Evolutionary conservation across 2,329 filamentous ascomycete species (phyloP).

Genomic region (Taxawa tesnikishii): DNA sequence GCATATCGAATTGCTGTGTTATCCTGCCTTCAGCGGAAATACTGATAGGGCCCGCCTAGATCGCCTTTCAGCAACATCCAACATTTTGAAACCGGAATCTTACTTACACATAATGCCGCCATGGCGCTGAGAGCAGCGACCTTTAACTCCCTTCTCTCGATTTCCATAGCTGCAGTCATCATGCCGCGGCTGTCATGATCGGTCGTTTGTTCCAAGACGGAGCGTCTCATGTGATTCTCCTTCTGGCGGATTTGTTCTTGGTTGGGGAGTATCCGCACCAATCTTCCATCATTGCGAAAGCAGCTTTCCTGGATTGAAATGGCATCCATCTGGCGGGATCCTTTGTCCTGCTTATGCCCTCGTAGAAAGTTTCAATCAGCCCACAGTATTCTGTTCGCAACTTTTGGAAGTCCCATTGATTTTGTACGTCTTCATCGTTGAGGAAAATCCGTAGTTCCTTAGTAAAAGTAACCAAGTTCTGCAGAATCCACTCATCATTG

Average conservation of each 20-base stretch:
- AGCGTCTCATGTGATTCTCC: slow-evolving; percentile 79
- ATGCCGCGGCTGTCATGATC: slow-evolving; percentile 63
- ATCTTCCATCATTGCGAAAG: slow-evolving; percentile 94
- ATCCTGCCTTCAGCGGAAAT: slow-evolving; percentile 80
- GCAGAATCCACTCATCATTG: slow-evolving; percentile 70
- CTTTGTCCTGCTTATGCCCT: slow-evolving; percentile 73
- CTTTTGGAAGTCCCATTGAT: slow-evolving; percentile 88
- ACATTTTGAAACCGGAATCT: slow-evolving; percentile 2
- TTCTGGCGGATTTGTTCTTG: slow-evolving; percentile 68
- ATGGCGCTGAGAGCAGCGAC: slow-evolving; percentile 89
- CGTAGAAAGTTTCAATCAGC: slow-evolving; percentile 82
- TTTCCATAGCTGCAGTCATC: slow-evolving; percentile 83
- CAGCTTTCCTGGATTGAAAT: slow-evolving; percentile 89
- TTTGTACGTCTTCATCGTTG: slow-evolving; percentile 88
- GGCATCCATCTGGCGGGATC: slow-evolving; percentile 92
- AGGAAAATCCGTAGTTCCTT: slow-evolving; percentile 89
- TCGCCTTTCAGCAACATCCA: slow-evolving; percentile 21
- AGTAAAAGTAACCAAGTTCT: slow-evolving; percentile 77
- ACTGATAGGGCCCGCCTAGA: slow-evolving; percentile 53
- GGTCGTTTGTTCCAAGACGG: slow-evolving; percentile 65
- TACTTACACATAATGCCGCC: slow-evolving; percentile 75
- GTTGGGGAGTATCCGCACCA: slow-evolving; percentile 96
- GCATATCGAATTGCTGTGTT: slow-evolving; percentile 82
- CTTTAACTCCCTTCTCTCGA: slow-evolving; percentile 85
- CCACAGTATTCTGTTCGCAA: slow-evolving; percentile 89